Evolutionary conservation across 129 eudicot genomes (phyloP).

Genomic region (Saposhnikovia divaricata): DNA sequence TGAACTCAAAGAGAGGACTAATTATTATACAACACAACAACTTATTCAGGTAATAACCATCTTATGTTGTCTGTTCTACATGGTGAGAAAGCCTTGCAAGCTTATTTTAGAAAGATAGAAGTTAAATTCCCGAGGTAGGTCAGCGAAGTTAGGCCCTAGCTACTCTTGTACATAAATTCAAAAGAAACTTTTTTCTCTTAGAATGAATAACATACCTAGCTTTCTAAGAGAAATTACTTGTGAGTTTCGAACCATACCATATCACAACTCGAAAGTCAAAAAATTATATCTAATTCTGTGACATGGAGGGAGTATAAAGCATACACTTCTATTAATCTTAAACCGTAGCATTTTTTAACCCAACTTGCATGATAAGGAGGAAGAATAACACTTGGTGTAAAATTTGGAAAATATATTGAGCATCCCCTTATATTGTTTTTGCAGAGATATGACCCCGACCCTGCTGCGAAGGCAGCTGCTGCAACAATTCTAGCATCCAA

Average conservation of each 20-base stretch:
- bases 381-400: neutral
- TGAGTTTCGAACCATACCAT: neutral
- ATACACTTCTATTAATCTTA: neutral
- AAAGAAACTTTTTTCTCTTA: neutral
- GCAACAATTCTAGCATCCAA: slow-evolving; percentile 85
- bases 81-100: neutral
- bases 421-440: slow-evolving; percentile 12
- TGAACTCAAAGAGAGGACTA: slow-evolving; percentile 89
- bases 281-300: neutral
- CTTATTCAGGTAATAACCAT: slow-evolving; percentile 77
- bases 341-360: neutral
- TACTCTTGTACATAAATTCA: neutral
- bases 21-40: slow-evolving; percentile 86
- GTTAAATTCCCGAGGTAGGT: neutral
- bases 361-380: neutral
- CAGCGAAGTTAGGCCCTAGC: neutral
- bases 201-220: neutral
- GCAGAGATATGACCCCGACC: slow-evolving; percentile 96
- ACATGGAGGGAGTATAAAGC: neutral
- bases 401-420: neutral
- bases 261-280: neutral
- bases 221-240: neutral
- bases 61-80: neutral
- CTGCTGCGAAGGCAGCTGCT: slow-evolving; percentile 96
- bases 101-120: neutral